These are phyloP conservation scores for Boletus holoroseus DNA, from an alignment of 1,284 basidiomycete species.

Conservation along the genomic window DNA sequence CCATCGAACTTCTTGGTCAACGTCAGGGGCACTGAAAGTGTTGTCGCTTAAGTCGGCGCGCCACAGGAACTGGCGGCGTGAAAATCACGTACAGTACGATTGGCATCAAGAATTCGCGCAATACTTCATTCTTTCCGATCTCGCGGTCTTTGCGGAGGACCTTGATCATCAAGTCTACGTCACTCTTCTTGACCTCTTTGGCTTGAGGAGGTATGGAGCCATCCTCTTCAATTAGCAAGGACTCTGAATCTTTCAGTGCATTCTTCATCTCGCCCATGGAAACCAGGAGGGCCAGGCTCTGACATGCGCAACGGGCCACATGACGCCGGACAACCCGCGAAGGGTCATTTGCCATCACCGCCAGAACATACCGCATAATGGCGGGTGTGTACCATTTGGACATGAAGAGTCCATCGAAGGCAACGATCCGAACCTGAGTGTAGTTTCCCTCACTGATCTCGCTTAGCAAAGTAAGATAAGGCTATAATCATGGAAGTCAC, in stretches of 20 bases:
- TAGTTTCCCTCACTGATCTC: slow-evolving; percentile 82
- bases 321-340: slow-evolving; percentile 81
- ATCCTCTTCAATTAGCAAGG: slow-evolving; percentile 79
- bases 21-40: slow-evolving; percentile 53
- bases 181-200: slow-evolving; percentile 73
- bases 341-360: slow-evolving; percentile 84
- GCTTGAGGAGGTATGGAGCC: slow-evolving; percentile 65
- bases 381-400: slow-evolving; percentile 82
- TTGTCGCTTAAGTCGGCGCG: slow-evolving; percentile 6
- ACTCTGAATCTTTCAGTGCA: slow-evolving; percentile 66
- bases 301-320: slow-evolving; percentile 80
- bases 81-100: slow-evolving; percentile 62
- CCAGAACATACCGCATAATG: slow-evolving; percentile 85
- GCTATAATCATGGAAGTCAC: slow-evolving; percentile 22
- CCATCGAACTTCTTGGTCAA: slow-evolving; percentile 86
- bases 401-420: slow-evolving; percentile 91
- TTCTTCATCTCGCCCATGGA: slow-evolving; percentile 87
- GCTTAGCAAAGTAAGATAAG: slow-evolving; percentile 14
- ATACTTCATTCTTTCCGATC: slow-evolving; percentile 75
- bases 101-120: slow-evolving; percentile 76
- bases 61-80: slow-evolving; percentile 3
- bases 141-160: slow-evolving; percentile 78
- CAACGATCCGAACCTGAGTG: slow-evolving; percentile 83
- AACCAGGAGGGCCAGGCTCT: slow-evolving; percentile 82
- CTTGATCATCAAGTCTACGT: slow-evolving; percentile 77